These are phyloP conservation scores for Raffaelea albimanens DNA, from an alignment of 2,329 filamentous ascomycete species.

Conservation along the genomic window DNA sequence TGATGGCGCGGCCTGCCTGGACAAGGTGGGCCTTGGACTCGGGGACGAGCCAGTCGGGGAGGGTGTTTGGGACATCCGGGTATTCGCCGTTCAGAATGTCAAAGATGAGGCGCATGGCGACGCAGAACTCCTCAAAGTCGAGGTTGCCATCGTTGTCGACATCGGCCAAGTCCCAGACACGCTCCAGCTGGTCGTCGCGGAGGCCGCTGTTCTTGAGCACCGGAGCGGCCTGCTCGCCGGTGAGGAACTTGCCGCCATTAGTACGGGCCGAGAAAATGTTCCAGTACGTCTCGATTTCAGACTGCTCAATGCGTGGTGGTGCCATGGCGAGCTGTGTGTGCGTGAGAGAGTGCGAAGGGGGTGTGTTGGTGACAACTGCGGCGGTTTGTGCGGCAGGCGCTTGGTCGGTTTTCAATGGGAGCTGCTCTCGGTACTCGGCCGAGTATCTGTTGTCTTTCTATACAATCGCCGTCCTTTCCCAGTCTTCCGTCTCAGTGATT, in stretches of 20 bases:
- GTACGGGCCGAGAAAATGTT: constrained; percentile 53
- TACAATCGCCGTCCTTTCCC: too few relatives aligned
- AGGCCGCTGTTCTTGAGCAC: constrained; percentile 56
- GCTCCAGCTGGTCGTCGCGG: constrained; percentile 73
- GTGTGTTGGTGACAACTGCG: neutral
- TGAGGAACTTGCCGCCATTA: constrained; percentile 49
- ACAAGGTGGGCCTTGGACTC: constrained; percentile 90
- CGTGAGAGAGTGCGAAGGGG: neutral
- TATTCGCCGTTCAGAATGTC: constrained; percentile 95
- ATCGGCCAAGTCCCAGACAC: constrained; percentile 94
- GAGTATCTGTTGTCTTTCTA: too few relatives aligned
- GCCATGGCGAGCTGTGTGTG: constrained; percentile 34
- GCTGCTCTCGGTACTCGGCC: too few relatives aligned
- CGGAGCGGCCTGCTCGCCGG: constrained; percentile 51
- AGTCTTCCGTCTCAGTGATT: too few relatives aligned
- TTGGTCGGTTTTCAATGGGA: too few relatives aligned
- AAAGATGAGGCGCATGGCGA: constrained; percentile 96
- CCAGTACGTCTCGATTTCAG: constrained; percentile 58
- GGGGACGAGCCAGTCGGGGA: constrained; percentile 95
- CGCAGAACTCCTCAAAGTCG: constrained; percentile 99
- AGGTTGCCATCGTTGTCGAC: constrained; percentile 96
- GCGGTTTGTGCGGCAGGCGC: too few relatives aligned
- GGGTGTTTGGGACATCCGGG: constrained; percentile 68
- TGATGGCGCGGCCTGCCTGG: constrained; percentile 71
- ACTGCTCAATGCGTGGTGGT: constrained; percentile 51